Percentiles rank a stretch among this genome's conserved stretches.
These are phyloP conservation scores for Tanacetum coccineum DNA, from an alignment of 129 eudicot genomes.

Conservation along the genomic window DNA sequence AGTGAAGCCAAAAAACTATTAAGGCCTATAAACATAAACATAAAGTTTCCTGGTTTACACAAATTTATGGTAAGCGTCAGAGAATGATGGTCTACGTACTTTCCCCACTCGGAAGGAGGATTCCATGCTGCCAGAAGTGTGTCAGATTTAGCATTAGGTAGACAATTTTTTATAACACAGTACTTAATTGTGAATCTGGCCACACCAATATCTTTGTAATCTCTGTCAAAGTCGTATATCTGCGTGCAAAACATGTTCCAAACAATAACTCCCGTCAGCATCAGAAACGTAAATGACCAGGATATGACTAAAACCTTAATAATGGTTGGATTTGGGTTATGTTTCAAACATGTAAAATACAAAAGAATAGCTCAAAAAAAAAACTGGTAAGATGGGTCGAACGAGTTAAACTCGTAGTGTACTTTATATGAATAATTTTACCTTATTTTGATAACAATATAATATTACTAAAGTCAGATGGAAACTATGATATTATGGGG, in stretches of 20 bases:
- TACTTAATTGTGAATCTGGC: constrained; percentile 80
- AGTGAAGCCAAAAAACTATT: constrained; percentile 1
- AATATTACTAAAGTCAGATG: not conserved
- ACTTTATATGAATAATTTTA: not conserved
- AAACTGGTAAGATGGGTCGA: not conserved
- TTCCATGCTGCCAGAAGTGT: constrained; percentile 92
- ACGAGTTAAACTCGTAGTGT: no score
- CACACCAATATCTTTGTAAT: constrained; percentile 89
- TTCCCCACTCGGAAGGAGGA: constrained; percentile 99
- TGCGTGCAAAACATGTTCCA: constrained; percentile 34
- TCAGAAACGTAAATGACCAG: not conserved
- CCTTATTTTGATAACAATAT: not conserved
- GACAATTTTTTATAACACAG: constrained; percentile 76
- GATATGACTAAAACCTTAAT: not conserved
- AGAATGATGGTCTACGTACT: constrained; percentile 42
- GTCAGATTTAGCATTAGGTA: constrained; percentile 84
- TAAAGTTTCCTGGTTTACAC: not conserved
- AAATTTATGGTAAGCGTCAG: not conserved
- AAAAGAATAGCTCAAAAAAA: not conserved
- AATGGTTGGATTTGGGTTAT: not conserved
- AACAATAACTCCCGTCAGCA: constrained; percentile 3
- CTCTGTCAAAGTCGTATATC: constrained; percentile 91
- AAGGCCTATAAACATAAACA: not conserved
- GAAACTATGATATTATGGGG: no score
- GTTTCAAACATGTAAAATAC: not conserved